Percentiles rank a stretch among this genome's conserved stretches.
These are phyloP conservation scores for Starmerella scarabaei DNA, from an alignment of 805 yeast species.

Conservation along the genomic window DNA sequence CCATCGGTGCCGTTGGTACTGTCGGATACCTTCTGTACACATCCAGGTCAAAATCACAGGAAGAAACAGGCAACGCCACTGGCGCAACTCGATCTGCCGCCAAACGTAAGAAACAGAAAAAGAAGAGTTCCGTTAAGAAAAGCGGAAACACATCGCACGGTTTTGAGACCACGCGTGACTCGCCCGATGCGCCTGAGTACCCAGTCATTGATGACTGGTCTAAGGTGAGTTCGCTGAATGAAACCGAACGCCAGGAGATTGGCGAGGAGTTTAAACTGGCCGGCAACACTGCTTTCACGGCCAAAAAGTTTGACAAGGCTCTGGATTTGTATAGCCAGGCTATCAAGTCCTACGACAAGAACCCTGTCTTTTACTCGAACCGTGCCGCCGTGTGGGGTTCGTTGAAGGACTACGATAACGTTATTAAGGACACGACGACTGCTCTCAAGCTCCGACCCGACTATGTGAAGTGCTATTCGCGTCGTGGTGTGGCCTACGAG, in stretches of 20 bases:
- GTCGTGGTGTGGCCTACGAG: constrained; percentile 91
- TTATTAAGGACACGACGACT: constrained; percentile 71
- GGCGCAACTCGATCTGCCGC: constrained; percentile 19
- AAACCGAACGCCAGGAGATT: constrained; percentile 32
- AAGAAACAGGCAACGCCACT: constrained; percentile 1
- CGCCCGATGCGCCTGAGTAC: constrained; percentile 25
- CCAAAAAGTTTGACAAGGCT: constrained; percentile 60
- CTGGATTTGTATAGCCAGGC: constrained; percentile 71
- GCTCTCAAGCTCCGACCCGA: constrained; percentile 81
- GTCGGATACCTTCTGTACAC: constrained; percentile 37
- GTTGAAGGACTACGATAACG: constrained; percentile 64
- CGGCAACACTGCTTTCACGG: constrained; percentile 70
- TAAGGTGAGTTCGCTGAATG: constrained; percentile 19
- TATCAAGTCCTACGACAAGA: constrained; percentile 48
- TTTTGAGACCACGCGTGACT: constrained; percentile 19
- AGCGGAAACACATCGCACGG: constrained; percentile 18
- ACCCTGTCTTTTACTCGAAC: constrained; percentile 86
- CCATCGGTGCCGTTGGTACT: constrained; percentile 50
- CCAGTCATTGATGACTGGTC: constrained; percentile 25
- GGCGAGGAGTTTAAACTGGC: constrained; percentile 73
- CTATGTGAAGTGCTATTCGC: constrained; percentile 77
- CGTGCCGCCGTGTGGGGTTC: constrained; percentile 93
- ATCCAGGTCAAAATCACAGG: constrained; percentile 21
- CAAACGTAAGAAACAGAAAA: constrained; percentile 38
- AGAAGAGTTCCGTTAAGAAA: constrained; percentile 25